Conservation (phyloP, 495 filamentous ascomycete species). For the Cenococcum geophilum region DNA sequence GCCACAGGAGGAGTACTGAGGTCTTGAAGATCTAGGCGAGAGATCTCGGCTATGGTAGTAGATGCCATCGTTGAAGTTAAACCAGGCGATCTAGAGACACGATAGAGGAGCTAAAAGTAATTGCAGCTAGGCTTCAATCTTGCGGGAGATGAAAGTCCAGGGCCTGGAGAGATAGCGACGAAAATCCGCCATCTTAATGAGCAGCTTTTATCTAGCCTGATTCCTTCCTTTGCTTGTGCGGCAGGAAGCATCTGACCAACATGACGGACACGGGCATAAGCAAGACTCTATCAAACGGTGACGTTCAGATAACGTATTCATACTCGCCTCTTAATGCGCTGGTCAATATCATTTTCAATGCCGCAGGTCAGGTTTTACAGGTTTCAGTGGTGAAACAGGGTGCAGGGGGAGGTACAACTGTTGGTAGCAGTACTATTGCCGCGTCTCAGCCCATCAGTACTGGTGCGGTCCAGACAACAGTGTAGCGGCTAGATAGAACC, state of each 20-base stretch:
- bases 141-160: too few relatives aligned
- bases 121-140: too few relatives aligned
- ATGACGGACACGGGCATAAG: conserved; percentile 50
- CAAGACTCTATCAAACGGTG: conserved; percentile 43
- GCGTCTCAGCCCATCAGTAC: too few relatives aligned
- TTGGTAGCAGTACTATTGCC: too few relatives aligned
- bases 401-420: background rate
- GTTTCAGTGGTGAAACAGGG: conserved; percentile 43
- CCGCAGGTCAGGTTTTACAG: conserved; percentile 51
- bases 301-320: conserved; percentile 49
- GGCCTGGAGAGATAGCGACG: too few relatives aligned
- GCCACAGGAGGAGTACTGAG: conserved; percentile 5
- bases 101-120: too few relatives aligned
- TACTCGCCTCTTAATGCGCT: conserved; percentile 50
- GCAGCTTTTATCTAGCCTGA: too few relatives aligned
- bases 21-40: conserved; percentile 3
- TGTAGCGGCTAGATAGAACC: too few relatives aligned
- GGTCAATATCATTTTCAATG: conserved; percentile 53
- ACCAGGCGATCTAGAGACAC: too few relatives aligned
- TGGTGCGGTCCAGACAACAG: too few relatives aligned
- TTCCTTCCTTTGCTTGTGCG: too few relatives aligned
- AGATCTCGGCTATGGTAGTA: conserved; percentile 2
- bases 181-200: too few relatives aligned
- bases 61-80: background rate
- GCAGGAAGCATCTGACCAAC: conserved; percentile 39